Evolutionary conservation across 768 basidiomycete species (phyloP), one percentile per base, ranked within the genome.

Genomic region (Holtermannia corniformis): DNA sequence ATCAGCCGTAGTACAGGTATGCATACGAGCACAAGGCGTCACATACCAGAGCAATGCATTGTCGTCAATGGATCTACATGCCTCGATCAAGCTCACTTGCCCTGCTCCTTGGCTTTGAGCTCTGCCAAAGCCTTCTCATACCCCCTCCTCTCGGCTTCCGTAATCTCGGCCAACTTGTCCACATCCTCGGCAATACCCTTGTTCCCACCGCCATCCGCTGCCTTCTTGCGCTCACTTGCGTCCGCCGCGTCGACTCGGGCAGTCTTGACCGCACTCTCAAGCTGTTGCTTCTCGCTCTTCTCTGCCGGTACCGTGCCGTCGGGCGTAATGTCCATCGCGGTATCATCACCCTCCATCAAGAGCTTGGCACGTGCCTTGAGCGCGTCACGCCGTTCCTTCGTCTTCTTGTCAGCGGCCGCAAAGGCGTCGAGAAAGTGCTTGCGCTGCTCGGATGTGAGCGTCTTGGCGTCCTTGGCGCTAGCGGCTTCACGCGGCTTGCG

Each of bases 71-170:
- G n/a, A n/a, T n/a, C n/a, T n/a, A n/a, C n/a, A n/a, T n/a, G n/a
- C n/a, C n/a, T n/a, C n/a, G n/a, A n/a, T n/a, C n/a, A n/a, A n/a
- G n/a, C n/a, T n/a, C n/a, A n/a, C n/a, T n/a, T n/a, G n/a, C n/a
- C n/a, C n/a, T n/a, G n/a, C 24, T 44, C 19, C 50, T 16, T 22
- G 12, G 13, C 37, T 41, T 57, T 50, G 37, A 57, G 41, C 24
- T 65, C 63, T 32, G 26, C 47, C 50, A 61, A 16, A 16, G 63
- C 63, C 26, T 56, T 28, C 44, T 65, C 63, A 55, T 65, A 65
- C 5, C 63, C 63, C 41, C 57, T 50, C 42, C 48, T 41, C 48
- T 65, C 63, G 5, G 60, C 63, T 16, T 49, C 57, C 7, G 47
- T 52, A 24, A 61, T 21, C 11, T 61, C 51, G 21, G 44, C 41